Percentiles rank a stretch among this genome's conserved stretches.
phyloP scores from a whole-genome alignment of 2,329 filamentous ascomycete genomes.

The Daldinia eschscholtzii region DNA sequence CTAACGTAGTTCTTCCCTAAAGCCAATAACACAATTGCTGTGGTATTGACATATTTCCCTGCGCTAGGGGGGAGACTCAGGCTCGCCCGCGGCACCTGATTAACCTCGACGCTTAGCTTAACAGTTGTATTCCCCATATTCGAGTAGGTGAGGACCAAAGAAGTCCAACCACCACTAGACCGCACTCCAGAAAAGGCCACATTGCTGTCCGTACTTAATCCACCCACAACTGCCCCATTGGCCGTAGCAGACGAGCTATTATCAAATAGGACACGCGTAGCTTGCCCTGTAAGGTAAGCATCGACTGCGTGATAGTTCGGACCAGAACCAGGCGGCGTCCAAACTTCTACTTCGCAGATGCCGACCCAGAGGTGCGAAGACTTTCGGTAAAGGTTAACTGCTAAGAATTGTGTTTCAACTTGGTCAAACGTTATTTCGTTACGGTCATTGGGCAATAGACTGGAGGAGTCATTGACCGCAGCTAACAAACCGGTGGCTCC shows the following conservation, averaged over 20 bases:
- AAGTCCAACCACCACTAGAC: conserved; percentile 35
- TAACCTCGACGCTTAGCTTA: conserved; percentile 45
- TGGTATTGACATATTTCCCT: conserved; percentile 37
- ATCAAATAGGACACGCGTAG: conserved; percentile 47
- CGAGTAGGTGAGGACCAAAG: conserved; percentile 45
- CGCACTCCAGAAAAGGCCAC: conserved; percentile 50
- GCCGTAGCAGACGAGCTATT: conserved; percentile 38
- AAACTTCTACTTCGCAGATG: conserved; percentile 53
- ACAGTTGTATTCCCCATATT: conserved; percentile 41
- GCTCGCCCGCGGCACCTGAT: conserved; percentile 41
- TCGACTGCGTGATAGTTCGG: conserved; percentile 49
- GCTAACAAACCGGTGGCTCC: conserved; percentile 44
- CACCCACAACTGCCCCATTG: conserved; percentile 49
- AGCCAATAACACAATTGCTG: conserved; percentile 39
- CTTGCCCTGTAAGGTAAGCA: conserved; percentile 47
- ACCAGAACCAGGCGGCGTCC: conserved; percentile 45
- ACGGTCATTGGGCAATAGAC: conserved; percentile 48
- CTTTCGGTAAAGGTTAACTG: conserved; percentile 49
- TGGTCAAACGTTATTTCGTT: conserved; percentile 48
- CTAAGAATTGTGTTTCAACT: conserved; percentile 50
- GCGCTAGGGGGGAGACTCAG: conserved; percentile 41
- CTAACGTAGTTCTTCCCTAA: conserved; percentile 50
- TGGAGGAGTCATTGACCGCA: conserved; percentile 36
- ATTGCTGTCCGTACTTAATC: conserved; percentile 44
- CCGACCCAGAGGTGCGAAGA: conserved; percentile 47